A percentile compares a stretch with the other conserved stretches of the same genome.
Evolutionary conservation across 1,139 yeast genomes (phyloP).

Genomic region (Scheffersomyces insectosa): DNA sequence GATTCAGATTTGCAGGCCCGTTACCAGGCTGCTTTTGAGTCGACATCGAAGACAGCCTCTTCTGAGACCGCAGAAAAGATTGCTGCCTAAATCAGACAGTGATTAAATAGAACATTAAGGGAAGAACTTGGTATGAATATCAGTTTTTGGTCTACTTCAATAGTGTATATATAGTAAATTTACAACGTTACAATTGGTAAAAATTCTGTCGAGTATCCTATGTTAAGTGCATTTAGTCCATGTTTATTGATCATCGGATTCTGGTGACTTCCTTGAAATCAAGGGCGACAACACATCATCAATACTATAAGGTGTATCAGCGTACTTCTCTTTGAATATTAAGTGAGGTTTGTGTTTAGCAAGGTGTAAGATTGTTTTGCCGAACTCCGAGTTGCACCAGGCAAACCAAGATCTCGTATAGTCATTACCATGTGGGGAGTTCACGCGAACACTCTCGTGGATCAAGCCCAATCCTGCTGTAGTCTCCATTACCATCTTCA

Average conservation of each 20-base stretch:
- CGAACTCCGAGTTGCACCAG: conserved; percentile 93
- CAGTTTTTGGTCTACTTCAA: too few species aligned
- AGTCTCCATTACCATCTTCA: conserved; percentile 54
- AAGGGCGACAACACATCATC: conserved; percentile 20
- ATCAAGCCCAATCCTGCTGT: conserved; percentile 79
- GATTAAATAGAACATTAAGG: background rate
- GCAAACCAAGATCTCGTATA: conserved; percentile 88
- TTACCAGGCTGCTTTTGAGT: conserved; percentile 71
- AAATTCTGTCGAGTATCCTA: background rate
- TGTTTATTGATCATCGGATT: background rate
- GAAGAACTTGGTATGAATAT: background rate
- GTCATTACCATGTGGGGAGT: conserved; percentile 43
- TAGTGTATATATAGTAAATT: too few species aligned
- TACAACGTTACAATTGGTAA: background rate
- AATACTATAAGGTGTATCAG: conserved; percentile 27
- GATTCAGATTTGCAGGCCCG: conserved; percentile 64
- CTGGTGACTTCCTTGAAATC: background rate
- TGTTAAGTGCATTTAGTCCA: background rate
- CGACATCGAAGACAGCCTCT: conserved; percentile 61
- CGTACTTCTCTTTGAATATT: conserved; percentile 52
- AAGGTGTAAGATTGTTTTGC: conserved; percentile 74
- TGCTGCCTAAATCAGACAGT: conserved; percentile 55
- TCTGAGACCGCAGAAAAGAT: conserved; percentile 70
- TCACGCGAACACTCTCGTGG: conserved; percentile 81
- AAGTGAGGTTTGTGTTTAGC: conserved; percentile 75